These are phyloP conservation scores for Ceratobasidium sp. DNA, from an alignment of 1,284 basidiomycete species.

Conservation along the genomic window DNA sequence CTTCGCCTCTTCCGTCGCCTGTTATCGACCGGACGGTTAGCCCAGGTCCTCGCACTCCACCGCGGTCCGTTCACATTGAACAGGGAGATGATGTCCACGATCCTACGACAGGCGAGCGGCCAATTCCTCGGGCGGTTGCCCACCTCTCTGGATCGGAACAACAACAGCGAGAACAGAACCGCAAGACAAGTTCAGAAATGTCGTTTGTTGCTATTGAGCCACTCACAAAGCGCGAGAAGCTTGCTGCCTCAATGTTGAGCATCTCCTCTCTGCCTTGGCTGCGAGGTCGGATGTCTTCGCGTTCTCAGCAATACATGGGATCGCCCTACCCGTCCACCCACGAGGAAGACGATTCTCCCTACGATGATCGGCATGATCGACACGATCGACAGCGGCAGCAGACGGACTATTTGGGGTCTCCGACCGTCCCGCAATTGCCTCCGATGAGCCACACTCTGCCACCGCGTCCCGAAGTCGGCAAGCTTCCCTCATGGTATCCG, in stretches of 20 bases:
- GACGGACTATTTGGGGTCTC: slow-evolving; percentile 16
- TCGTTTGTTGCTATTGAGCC: slow-evolving; percentile 38
- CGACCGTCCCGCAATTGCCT: slow-evolving; percentile 36
- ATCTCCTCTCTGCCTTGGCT: slow-evolving; percentile 41
- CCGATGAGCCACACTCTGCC: slow-evolving; percentile 18
- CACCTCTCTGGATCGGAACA: slow-evolving; percentile 24
- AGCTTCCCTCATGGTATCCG: slow-evolving; percentile 42
- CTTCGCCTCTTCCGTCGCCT: slow-evolving; percentile 28
- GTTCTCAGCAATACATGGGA: slow-evolving; percentile 20
- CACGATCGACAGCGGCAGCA: slow-evolving; percentile 30
- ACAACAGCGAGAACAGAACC: slow-evolving; percentile 30
- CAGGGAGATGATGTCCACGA: neutral
- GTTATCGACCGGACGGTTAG: slow-evolving; percentile 3
- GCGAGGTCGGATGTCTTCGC: slow-evolving; percentile 13
- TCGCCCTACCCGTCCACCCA: slow-evolving; percentile 32
- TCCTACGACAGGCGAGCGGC: slow-evolving; percentile 7
- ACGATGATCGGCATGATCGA: slow-evolving; percentile 27
- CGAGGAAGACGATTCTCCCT: slow-evolving; percentile 30
- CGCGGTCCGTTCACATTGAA: slow-evolving; percentile 35
- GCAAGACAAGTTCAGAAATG: slow-evolving; percentile 42
- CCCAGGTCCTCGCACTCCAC: slow-evolving; percentile 15
- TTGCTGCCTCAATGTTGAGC: slow-evolving; percentile 42
- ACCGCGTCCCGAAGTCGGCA: slow-evolving; percentile 35
- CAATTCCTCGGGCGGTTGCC: slow-evolving; percentile 15
- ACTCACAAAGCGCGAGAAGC: slow-evolving; percentile 36